Evolutionary conservation across 2,329 filamentous ascomycete species (phyloP), one percentile per base, ranked within the genome.

Genomic region (Ceratocystis albifundus): DNA sequence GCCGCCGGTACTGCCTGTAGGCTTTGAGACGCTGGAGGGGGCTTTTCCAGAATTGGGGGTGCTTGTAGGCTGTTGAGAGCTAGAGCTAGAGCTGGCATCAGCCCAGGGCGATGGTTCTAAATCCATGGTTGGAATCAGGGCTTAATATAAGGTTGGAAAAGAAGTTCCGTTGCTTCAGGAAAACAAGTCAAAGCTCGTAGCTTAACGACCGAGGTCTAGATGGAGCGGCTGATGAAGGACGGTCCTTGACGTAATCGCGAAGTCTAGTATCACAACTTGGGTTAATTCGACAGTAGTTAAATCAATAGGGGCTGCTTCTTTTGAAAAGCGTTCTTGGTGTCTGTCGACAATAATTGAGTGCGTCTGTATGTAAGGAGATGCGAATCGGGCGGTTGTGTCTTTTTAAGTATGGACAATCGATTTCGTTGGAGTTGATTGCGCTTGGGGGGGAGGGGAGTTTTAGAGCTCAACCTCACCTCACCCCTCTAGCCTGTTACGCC

Each of bases 31-130:
- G 12, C 10, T 50, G 64, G 48, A 41, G 62, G 44, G 55, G 72
- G 66, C 57, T 72, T 71, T 61, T 71, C 69, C 67, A 72, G 67
- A 44, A 70, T 70, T 70, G 74, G 72, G 65, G 73, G 70, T 57
- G 61, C 45, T 70, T 69, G 46, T 72, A 70, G 66, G 72, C 70
- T 66, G 76, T 74, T 64, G 73, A 66, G 64, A 70, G 71, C 66
- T 67, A 66, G 64, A 70, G 71, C 66, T 67, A 45, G 71, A 70
- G 25, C 71, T 72, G 45, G 78, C 76, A 72, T 82, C 80, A 71
- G 80, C 80, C 80, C 80, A 82, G 20, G 80, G 80, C 65, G 80
- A 80, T 71, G 82, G 78, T 73, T 80, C 78, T 69, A 80, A 76
- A 70, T 81, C 79, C 79, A 81, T 81, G 67, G 70, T 68, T 71